Percentiles rank a stretch among this genome's conserved stretches.
Conservation (phyloP, 202 grass and related monocot genomes). For the Dendrocalamus latiflorus region DNA sequence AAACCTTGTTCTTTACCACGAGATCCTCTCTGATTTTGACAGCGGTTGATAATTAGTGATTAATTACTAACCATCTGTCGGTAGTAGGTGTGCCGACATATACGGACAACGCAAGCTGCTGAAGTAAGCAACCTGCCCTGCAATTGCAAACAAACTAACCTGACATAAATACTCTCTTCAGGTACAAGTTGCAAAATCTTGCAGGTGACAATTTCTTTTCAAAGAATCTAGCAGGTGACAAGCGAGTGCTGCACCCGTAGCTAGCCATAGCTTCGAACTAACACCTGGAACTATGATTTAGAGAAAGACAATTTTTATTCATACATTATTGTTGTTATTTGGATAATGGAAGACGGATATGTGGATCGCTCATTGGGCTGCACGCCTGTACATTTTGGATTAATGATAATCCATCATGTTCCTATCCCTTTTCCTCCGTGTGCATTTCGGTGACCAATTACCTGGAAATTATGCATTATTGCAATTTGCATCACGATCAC, state of each 20-base stretch:
- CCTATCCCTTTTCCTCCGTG: background rate
- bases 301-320: background rate
- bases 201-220: background rate
- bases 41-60: background rate
- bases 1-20: background rate
- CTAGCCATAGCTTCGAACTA: conserved; percentile 21
- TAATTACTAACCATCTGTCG: conserved; percentile 9
- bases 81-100: conserved; percentile 45
- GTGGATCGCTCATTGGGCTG: background rate
- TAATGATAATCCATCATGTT: background rate
- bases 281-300: conserved; percentile 5
- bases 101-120: background rate
- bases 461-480: conserved; percentile 3
- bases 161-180: conserved; percentile 15
- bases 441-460: background rate
- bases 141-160: conserved; percentile 26
- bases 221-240: conserved; percentile 23
- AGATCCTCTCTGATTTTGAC: conserved; percentile 25
- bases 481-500: conserved; percentile 28
- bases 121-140: conserved; percentile 37
- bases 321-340: background rate
- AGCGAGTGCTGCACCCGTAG: background rate
- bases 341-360: background rate
- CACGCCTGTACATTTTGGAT: background rate
- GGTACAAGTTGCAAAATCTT: conserved; percentile 27